These are phyloP conservation scores for Magnolia changhungtana DNA, from an alignment of 164 flowering plant species.

Conservation along the genomic window DNA sequence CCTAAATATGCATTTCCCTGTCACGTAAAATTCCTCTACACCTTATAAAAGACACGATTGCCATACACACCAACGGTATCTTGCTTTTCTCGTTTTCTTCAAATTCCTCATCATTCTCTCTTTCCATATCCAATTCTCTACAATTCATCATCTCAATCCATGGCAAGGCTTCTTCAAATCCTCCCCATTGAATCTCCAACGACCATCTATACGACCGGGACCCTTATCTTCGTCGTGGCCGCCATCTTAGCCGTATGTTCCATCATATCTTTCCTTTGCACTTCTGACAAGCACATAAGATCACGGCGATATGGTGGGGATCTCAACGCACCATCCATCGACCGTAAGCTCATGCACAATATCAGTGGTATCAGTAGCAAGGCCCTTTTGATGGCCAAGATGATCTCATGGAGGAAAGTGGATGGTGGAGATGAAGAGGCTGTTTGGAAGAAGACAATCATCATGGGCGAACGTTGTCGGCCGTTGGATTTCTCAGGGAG, in stretches of 20 bases:
- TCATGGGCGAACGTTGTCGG: slow-evolving; percentile 59
- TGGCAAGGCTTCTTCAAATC: slow-evolving; percentile 12
- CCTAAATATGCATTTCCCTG: neutral
- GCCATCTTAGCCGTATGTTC: slow-evolving; percentile 19
- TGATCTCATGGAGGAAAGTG: slow-evolving; percentile 48
- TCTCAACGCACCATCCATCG: neutral
- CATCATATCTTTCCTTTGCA: slow-evolving; percentile 23
- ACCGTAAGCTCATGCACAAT: slow-evolving; percentile 14
- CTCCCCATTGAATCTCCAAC: neutral
- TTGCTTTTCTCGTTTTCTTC: neutral
- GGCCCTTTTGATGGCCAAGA: slow-evolving; percentile 40
- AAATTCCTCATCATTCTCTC: neutral
- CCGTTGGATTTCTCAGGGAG: slow-evolving; percentile 60
- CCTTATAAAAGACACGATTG: neutral
- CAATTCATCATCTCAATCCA: neutral
- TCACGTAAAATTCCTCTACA: neutral
- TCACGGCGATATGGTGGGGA: neutral
- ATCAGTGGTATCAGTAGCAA: slow-evolving; percentile 34
- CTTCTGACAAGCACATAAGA: slow-evolving; percentile 15
- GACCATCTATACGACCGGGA: neutral
- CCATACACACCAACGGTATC: neutral
- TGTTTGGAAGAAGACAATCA: slow-evolving; percentile 60
- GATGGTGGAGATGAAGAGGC: slow-evolving; percentile 15
- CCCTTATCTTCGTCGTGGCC: slow-evolving; percentile 8
- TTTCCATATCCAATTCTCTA: neutral